Evolutionary conservation across 306 rosid genomes (phyloP), one percentile per base, ranked within the genome.

Genomic region (Luffa aegyptiaca): DNA sequence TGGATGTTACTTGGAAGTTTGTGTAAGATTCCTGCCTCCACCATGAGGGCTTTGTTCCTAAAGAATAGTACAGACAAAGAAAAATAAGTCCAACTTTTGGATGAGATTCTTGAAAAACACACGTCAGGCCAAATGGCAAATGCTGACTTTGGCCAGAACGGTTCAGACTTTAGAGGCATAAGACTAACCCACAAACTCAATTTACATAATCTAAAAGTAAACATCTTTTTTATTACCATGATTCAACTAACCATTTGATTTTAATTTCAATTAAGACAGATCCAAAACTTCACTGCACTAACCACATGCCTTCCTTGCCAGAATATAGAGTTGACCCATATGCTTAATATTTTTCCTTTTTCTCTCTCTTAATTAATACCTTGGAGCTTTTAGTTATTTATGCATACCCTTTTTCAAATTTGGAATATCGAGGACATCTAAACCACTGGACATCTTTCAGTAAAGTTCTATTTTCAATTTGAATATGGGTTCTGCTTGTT

Each of bases 11-110:
- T 89, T 33, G 96, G 94, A 66, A 94, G 83, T 72, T 87, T 88
- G 81, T 88, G 86, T 45, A 94, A 81, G 80, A 94, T 84, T 85
- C 94, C 96, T 82, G 94, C 94, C 85, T 88, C 97, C 87, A 92
- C 88, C 84, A 89, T 89, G 80, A 92, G 83, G 72, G 96, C 90
- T 84, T 92, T 94, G 90, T 89, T 92, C 92, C 98, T 94, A 84
- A 42, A 41, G 80, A 80, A 73, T 58, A 81, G 8, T 39, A 83
- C 8, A 66, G 42, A 77, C 62, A 79, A 33, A 52, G 10, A 64
- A 6, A 10, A 79, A 74, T 55, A 58, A 75, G 79, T 75, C 58
- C 63, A 75, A 73, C 45, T 73, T 73, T 49, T 73, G 78, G 78
- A 13, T 45, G 12, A 72, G 77, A 48, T 46, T 33, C 61, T 16